Percentiles rank a stretch among this genome's conserved stretches.
phyloP scores from a whole-genome alignment of 345 rosid species.

The Aquilaria sinensis region DNA sequence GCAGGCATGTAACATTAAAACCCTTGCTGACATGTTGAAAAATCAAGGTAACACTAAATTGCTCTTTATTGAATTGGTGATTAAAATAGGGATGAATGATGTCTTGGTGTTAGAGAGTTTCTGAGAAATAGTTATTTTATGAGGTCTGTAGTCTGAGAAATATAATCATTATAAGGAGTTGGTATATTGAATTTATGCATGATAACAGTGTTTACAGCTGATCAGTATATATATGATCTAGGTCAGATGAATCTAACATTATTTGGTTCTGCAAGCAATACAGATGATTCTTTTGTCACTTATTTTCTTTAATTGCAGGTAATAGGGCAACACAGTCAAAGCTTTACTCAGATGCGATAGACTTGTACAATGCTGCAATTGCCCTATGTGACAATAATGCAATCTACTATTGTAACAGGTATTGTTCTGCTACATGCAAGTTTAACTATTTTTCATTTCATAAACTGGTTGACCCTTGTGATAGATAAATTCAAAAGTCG shows the following conservation, averaged over 20 bases:
- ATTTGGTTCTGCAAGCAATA: constrained; percentile 6
- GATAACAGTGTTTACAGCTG: not conserved
- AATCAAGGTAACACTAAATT: constrained; percentile 51
- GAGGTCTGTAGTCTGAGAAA: constrained; percentile 4
- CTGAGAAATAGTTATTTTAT: not conserved
- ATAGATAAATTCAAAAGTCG: too few relatives aligned
- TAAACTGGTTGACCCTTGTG: too few relatives aligned
- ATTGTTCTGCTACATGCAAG: constrained; percentile 7
- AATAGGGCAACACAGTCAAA: constrained; percentile 77
- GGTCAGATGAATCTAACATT: not conserved
- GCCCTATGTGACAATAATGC: constrained; percentile 60
- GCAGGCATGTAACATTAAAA: constrained; percentile 36
- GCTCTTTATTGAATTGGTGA: constrained; percentile 6
- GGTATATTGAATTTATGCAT: not conserved
- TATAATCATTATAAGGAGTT: not conserved
- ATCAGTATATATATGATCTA: not conserved
- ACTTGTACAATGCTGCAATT: constrained; percentile 71
- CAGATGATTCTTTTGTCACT: constrained; percentile 16
- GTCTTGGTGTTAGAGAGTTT: constrained; percentile 3
- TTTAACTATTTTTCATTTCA: not conserved
- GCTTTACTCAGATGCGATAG: constrained; percentile 61
- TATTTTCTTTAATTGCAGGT: constrained; percentile 41
- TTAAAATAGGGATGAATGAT: constrained; percentile 2
- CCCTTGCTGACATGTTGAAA: constrained; percentile 67
- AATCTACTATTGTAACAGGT: constrained; percentile 91